These are phyloP conservation scores for Alnus glutinosa DNA, from an alignment of 306 rosid genomes.

Conservation along the genomic window DNA sequence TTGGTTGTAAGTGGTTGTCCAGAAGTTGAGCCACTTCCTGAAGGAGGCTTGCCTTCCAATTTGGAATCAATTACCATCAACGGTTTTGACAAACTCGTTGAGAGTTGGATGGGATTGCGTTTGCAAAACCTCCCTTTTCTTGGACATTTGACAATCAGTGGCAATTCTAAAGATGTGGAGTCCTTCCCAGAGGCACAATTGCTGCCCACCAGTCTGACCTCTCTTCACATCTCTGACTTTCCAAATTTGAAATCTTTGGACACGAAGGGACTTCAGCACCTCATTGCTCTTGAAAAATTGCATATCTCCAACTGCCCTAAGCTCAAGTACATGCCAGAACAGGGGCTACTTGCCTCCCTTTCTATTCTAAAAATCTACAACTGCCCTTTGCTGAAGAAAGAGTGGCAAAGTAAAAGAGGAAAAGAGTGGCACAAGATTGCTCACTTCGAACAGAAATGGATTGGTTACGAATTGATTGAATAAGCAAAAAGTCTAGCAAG, in stretches of 20 bases:
- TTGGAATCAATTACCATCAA: not conserved
- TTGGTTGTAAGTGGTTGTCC: not conserved
- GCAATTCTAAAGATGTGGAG: not conserved
- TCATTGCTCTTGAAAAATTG: conserved; percentile 11
- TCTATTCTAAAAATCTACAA: not conserved
- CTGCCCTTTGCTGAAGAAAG: too few species aligned
- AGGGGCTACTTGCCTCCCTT: not conserved
- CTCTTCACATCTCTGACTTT: fast-evolving
- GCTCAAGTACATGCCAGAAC: conserved; percentile 23
- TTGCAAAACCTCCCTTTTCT: not conserved
- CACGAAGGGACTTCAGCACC: conserved; percentile 32
- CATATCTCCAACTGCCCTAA: fast-evolving
- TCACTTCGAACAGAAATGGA: too few species aligned
- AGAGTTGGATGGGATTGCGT: conserved; percentile 4
- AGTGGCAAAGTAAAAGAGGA: too few species aligned
- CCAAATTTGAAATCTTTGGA: not conserved
- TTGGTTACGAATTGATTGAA: too few species aligned
- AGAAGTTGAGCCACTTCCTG: conserved; percentile 1
- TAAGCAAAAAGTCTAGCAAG: not conserved
- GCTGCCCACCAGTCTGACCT: not conserved
- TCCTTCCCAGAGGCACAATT: not conserved
- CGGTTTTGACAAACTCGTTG: not conserved
- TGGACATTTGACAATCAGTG: fast-evolving
- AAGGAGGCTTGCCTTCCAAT: conserved; percentile 12
- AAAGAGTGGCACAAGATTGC: too few species aligned